Base-by-base conservation (phyloP, 2,329 filamentous ascomycete genomes). In the Colletotrichum scovillei region DNA sequence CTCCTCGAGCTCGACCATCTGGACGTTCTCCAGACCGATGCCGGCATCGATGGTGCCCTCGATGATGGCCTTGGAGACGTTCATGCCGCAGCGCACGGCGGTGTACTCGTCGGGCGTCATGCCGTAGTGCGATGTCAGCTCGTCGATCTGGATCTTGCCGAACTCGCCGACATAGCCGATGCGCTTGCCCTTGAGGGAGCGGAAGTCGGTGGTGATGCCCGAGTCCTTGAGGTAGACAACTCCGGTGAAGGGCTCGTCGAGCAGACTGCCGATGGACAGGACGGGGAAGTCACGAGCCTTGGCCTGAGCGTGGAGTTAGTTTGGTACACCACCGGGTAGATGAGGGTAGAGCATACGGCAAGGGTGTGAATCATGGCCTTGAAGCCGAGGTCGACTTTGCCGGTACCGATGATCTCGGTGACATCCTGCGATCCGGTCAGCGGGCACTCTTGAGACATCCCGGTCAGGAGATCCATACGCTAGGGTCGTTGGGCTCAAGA, bases 281-380 rank as follows among this genome's bases (percentile, higher is more conserved):
- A 95, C 90, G 0, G 93, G 93, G 80, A 94, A 95, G 84, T 88
- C 85, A 74, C 93, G 92, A 52, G 93, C 93, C 83, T 94, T 94
- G 80, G 93, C 93, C 90, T 92, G 74, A 12, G 5, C 6, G 16
- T 22, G 22, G n/a, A 4, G 8, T 46, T 26, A 65, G 55, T 42
- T 11, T 8, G 14, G 28, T 30, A 30, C 28, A 30, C 28, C 28
- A 30, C 28, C 28, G 28, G 6, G 28, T 30, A 30, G 28, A 30
- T 35, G 32, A 35, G 32, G 32, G 11, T 9, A 5, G 9, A 14
- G 81, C 86, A 75, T 83, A 92, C 91, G 69, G 92, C 93, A 73
- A 95, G 88, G 9, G 93, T 95, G 79, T 95, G 93, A 77, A 95
- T 95, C 93, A 95, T 95, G 76, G 93, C 93, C 83, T 95, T 95